These are phyloP conservation scores for Penicillium capsulatum DNA, from an alignment of 2,329 filamentous ascomycete species.

Conservation along the genomic window DNA sequence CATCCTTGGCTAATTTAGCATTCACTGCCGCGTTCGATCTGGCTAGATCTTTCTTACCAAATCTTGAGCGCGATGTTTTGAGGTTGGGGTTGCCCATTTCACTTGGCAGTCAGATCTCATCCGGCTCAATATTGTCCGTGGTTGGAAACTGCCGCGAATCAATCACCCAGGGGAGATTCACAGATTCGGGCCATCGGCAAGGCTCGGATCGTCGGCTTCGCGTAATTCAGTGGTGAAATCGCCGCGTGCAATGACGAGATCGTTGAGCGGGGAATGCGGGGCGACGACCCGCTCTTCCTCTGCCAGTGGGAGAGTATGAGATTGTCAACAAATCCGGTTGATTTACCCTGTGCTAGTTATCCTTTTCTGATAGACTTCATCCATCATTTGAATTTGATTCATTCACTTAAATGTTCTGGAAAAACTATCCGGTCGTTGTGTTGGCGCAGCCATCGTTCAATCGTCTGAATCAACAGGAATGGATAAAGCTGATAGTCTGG, in stretches of 20 bases:
- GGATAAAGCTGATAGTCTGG: no score
- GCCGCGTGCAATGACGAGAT: slow-evolving; percentile 14
- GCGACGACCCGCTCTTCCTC: no score
- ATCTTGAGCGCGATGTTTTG: slow-evolving; percentile 17
- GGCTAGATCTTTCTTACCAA: slow-evolving; percentile 10
- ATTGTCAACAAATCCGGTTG: no score
- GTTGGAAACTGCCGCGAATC: neutral
- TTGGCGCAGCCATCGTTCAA: no score
- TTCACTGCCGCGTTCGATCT: neutral
- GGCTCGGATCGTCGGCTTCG: slow-evolving; percentile 3
- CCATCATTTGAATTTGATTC: no score
- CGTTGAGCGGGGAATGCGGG: slow-evolving; percentile 6
- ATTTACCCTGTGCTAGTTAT: no score
- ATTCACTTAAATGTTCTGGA: no score
- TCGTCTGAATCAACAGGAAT: no score
- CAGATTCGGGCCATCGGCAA: slow-evolving; percentile 10
- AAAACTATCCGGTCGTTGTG: no score
- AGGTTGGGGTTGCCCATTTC: slow-evolving; percentile 3
- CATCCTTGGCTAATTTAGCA: no score
- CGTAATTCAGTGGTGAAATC: slow-evolving; percentile 9
- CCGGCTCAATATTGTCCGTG: neutral
- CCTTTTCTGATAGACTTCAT: no score
- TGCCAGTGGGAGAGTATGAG: no score
- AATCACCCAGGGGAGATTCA: neutral
- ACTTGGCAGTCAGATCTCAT: neutral